Percentiles rank a stretch among this genome's conserved stretches.
These are phyloP conservation scores for Crithidia bombi DNA, from an alignment of 208 protist genomes.

Conservation along the genomic window DNA sequence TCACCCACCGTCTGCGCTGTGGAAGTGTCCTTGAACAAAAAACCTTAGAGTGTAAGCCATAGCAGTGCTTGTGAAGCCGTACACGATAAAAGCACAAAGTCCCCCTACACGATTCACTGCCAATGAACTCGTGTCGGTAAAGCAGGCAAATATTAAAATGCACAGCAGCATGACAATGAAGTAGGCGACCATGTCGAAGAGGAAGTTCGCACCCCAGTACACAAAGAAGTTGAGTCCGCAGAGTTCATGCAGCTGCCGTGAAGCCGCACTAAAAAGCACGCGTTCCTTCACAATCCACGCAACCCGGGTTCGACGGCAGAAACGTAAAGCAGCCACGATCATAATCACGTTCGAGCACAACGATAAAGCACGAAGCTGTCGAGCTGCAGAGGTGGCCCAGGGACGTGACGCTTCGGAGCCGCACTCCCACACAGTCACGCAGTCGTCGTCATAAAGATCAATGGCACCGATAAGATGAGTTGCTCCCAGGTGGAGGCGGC, in stretches of 20 bases:
- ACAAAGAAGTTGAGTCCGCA: conserved; percentile 65
- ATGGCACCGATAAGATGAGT: too few species aligned
- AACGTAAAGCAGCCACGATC: conserved; percentile 75
- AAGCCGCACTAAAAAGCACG: conserved; percentile 64
- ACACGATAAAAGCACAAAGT: conserved; percentile 44
- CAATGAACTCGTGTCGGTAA: conserved; percentile 49
- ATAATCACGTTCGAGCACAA: too few species aligned
- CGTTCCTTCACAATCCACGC: conserved; percentile 85
- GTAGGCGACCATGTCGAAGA: conserved; percentile 61
- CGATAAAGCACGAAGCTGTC: too few species aligned
- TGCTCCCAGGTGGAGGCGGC: too few species aligned
- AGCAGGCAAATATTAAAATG: conserved; percentile 46
- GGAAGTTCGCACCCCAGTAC: conserved; percentile 71
- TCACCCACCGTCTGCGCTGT: conserved; percentile 54
- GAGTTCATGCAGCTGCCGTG: conserved; percentile 81
- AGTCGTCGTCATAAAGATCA: too few species aligned
- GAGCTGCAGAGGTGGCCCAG: too few species aligned
- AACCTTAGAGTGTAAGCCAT: conserved; percentile 50
- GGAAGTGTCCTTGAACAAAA: conserved; percentile 62
- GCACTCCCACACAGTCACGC: too few species aligned
- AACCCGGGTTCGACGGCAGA: conserved; percentile 62
- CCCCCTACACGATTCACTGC: conserved; percentile 28
- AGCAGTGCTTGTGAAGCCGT: conserved; percentile 42
- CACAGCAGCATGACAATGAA: conserved; percentile 44
- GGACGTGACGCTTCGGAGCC: too few species aligned